A percentile compares a stretch with the other conserved stretches of the same genome.
These are phyloP conservation scores for Xylariales sp. DNA, from an alignment of 2,329 filamentous ascomycete genomes.

Conservation along the genomic window DNA sequence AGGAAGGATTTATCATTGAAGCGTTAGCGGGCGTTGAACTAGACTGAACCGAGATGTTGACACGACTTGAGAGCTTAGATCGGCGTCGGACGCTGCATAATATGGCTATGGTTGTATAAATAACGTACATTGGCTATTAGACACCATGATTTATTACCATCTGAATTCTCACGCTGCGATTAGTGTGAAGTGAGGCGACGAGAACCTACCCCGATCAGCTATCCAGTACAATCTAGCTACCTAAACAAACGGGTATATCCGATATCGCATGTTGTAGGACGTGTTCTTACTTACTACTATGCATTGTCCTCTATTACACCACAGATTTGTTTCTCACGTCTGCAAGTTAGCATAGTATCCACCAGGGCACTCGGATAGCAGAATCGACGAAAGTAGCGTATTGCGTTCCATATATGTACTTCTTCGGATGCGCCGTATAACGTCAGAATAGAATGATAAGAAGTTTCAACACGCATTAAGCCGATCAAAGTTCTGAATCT, in stretches of 20 bases:
- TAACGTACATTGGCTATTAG: neutral
- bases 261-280: neutral
- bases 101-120: constrained; percentile 19
- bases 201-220: neutral
- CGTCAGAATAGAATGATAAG: neutral
- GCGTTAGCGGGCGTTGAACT: constrained; percentile 44
- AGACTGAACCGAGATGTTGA: constrained; percentile 34
- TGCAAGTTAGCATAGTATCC: neutral
- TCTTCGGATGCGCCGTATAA: neutral
- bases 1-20: constrained; percentile 38
- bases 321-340: neutral
- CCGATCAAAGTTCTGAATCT: constrained; percentile 23
- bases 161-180: neutral
- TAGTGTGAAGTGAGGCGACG: neutral
- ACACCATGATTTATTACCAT: constrained; percentile 4
- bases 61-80: constrained; percentile 3
- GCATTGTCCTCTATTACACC: neutral
- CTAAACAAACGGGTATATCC: neutral
- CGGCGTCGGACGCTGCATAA: constrained; percentile 7
- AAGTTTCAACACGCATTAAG: neutral
- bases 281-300: neutral
- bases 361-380: neutral
- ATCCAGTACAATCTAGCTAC: neutral
- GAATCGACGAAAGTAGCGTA: neutral
- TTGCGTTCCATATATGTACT: no score